Conservation (phyloP, 2,329 filamentous ascomycete species). For the Didymella pomorum region DNA sequence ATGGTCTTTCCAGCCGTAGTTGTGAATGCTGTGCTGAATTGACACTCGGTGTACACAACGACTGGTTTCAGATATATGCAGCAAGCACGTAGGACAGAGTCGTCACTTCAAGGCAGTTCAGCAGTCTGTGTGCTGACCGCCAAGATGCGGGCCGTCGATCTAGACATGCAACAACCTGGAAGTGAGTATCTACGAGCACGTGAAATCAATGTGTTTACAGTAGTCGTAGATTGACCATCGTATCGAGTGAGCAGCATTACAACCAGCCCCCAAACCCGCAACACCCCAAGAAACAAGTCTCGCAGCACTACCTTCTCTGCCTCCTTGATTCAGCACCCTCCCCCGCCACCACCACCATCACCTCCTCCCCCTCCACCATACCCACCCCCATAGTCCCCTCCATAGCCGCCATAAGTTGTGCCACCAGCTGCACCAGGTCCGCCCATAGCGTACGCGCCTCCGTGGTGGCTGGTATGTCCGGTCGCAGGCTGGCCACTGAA, state of each 20-base stretch:
- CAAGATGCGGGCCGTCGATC: no score
- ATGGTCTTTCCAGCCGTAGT: no score
- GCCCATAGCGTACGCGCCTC: constrained; percentile 1
- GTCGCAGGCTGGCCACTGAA: constrained; percentile 10
- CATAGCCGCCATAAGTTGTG: not conserved
- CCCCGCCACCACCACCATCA: not conserved
- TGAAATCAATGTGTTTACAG: not conserved
- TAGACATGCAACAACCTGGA: no score
- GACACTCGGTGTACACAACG: no score
- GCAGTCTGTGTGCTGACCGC: no score
- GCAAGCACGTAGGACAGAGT: no score
- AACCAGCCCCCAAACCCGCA: not conserved
- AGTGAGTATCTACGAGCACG: not conserved
- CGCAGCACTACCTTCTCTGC: no score
- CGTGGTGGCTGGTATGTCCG: constrained; percentile 1
- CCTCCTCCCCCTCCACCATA: constrained; percentile 1
- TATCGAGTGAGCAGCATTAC: not conserved
- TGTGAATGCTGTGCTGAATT: no score
- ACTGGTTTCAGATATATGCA: no score
- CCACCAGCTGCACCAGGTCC: not conserved
- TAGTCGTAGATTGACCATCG: not conserved
- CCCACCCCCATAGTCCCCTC: not conserved
- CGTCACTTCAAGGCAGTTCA: no score
- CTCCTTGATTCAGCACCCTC: not conserved
- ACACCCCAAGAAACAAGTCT: not conserved